Base-by-base conservation (phyloP, 495 filamentous ascomycete genomes). In the Amphirosellinia nigrospora region DNA sequence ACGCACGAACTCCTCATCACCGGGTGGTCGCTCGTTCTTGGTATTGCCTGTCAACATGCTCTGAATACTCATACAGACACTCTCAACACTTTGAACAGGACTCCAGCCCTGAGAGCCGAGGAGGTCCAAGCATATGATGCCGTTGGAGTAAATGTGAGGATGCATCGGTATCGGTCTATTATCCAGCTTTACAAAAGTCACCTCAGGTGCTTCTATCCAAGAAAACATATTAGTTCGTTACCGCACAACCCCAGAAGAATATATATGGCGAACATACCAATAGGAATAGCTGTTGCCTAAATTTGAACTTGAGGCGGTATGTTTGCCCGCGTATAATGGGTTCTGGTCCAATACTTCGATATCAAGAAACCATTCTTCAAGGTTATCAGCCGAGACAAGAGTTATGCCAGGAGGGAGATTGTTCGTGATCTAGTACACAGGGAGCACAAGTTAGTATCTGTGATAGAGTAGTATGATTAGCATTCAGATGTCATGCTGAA, bases 131-230 rank as follows among this genome's bases (percentile, higher is more conserved):
- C 96, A 99, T 76, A 99, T 99, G 78, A 97, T 94, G 62, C 96
- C 96, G 79, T 99, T 99, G 71, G 92, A 94, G 81, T 99, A 99
- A 78, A 99, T 92, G 82, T 99, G 96, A 1, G 96, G 96, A 73
- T 99, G 96, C 75, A 97, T 96, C 0, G 96, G 96, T 72, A 99
- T 96, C 6, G 91, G 87, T 56, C 91, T 89, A 46, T 88, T 81
- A 46, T 88, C 76, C 64, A 87, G 79, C 72, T 88, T 82, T 58
- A 93, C 86, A 78, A 99, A 99, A 66, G 90, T 91, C 58, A 97
- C 94, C 84, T 98, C 96, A 16, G 96, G 96, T 4, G 95, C 91
- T 84, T 98, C 93, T 94, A 72, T 59, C 19, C 11, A 65, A 10
- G 70, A 26, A 2, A 10, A 65, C 39, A 19, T 41, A 64, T 79